phyloP scores from a whole-genome alignment of 192 early-diverging fungal species.

The Chytriomyces sp. region DNA sequence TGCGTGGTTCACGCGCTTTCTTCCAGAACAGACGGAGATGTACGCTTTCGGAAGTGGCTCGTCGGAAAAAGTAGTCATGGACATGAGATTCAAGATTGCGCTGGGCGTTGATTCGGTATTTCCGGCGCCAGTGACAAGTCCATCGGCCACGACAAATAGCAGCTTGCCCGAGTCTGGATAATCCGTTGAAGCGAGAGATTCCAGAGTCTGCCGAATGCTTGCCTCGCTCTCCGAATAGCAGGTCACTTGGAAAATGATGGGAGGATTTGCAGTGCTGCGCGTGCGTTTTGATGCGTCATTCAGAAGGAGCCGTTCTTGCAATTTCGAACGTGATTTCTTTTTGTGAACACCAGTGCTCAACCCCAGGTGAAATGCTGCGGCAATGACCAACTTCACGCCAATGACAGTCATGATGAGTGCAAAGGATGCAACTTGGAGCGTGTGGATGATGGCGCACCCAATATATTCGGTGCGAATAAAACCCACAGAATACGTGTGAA shows the following conservation, averaged over 20 bases:
- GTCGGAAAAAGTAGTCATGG: slow-evolving; percentile 12
- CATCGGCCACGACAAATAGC: slow-evolving; percentile 86
- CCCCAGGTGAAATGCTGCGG: slow-evolving; percentile 39
- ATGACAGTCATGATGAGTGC: slow-evolving; percentile 45
- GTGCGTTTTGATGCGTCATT: neutral
- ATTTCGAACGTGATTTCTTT: neutral
- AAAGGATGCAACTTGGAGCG: slow-evolving; percentile 31
- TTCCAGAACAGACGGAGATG: slow-evolving; percentile 58
- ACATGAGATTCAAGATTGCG: slow-evolving; percentile 72
- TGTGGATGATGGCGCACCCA: slow-evolving; percentile 47
- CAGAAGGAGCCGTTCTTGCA: neutral
- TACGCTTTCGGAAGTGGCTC: slow-evolving; percentile 26
- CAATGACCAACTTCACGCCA: slow-evolving; percentile 47
- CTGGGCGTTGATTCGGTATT: slow-evolving; percentile 81
- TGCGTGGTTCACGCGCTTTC: slow-evolving; percentile 89
- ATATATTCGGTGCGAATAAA: slow-evolving; percentile 37
- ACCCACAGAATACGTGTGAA: slow-evolving; percentile 36
- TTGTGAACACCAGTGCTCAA: neutral
- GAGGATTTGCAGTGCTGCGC: neutral
- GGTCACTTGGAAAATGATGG: slow-evolving; percentile 74
- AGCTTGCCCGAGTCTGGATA: slow-evolving; percentile 86
- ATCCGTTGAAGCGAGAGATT: slow-evolving; percentile 83
- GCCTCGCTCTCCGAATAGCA: slow-evolving; percentile 83
- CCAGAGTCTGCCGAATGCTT: slow-evolving; percentile 69
- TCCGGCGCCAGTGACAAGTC: slow-evolving; percentile 84